A percentile compares a stretch with the other conserved stretches of the same genome.
Conservation (phyloP, 345 rosid genomes). For the Bruguiera gymnorhiza region DNA sequence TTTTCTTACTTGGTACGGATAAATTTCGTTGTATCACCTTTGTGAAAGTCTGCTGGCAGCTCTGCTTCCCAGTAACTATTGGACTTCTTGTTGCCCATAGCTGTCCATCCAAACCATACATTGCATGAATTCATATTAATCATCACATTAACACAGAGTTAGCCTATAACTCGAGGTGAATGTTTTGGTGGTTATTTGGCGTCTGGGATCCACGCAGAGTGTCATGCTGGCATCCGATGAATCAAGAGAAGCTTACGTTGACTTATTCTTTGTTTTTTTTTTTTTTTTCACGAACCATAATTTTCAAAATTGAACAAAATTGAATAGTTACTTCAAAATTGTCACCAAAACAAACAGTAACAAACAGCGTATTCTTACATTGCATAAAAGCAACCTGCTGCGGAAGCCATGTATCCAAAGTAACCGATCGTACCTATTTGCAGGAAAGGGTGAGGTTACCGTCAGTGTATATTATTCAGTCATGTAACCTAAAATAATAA, state of each 20-base stretch:
- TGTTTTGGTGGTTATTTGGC: too few species aligned
- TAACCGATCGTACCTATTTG: conserved; percentile 26
- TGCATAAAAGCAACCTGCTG: conserved; percentile 33
- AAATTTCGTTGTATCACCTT: conserved; percentile 13
- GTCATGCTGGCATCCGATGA: too few species aligned
- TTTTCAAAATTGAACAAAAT: background rate
- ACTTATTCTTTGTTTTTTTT: too few species aligned
- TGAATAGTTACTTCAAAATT: background rate
- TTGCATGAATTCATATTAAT: too few species aligned
- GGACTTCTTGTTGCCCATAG: conserved; percentile 22
- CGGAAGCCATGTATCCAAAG: conserved; percentile 32
- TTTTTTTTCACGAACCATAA: background rate
- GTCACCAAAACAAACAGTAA: background rate
- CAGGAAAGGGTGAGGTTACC: background rate
- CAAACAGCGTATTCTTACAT: conserved; percentile 14
- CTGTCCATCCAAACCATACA: background rate
- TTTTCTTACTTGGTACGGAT: conserved; percentile 22
- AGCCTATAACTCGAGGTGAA: background rate
- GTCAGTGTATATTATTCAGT: background rate
- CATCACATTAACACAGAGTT: background rate
- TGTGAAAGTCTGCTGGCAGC: conserved; percentile 13
- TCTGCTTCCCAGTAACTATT: conserved; percentile 29
- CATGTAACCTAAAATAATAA: too few species aligned
- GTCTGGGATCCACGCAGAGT: too few species aligned
- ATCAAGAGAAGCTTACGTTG: too few species aligned